These are phyloP conservation scores for Chaetomium tenue DNA, from an alignment of 495 filamentous ascomycete species.

Conservation along the genomic window DNA sequence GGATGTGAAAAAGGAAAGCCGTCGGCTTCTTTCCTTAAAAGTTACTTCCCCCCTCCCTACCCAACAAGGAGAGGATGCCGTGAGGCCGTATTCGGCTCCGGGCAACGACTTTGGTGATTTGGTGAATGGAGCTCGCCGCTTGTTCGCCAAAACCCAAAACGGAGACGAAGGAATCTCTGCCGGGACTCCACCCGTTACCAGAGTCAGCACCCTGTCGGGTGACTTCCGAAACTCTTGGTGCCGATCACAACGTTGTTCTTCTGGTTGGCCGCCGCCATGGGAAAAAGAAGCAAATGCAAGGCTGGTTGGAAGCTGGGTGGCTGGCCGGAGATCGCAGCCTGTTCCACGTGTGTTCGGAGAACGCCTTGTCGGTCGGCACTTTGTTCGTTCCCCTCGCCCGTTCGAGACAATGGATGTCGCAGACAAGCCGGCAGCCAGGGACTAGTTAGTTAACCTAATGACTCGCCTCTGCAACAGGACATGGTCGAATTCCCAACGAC, in stretches of 20 bases:
- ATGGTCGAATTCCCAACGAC: constrained; percentile 2
- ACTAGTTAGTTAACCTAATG: not conserved
- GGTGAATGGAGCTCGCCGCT: not conserved
- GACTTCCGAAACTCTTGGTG: constrained; percentile 19
- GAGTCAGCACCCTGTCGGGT: constrained; percentile 17
- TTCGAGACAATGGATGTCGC: constrained; percentile 10
- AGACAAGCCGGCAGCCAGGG: not conserved
- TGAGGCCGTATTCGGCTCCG: constrained; percentile 15
- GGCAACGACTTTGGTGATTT: not conserved
- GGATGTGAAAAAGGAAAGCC: not conserved
- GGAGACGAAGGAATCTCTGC: not conserved
- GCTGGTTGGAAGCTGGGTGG: not conserved
- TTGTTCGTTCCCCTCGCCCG: not conserved
- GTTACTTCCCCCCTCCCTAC: no score
- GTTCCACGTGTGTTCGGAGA: constrained; percentile 14
- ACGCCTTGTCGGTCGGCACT: not conserved
- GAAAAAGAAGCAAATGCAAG: not conserved
- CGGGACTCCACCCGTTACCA: not conserved
- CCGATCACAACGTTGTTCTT: constrained; percentile 10
- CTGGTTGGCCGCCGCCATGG: not conserved
- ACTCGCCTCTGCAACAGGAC: constrained; percentile 10
- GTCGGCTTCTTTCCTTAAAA: not conserved
- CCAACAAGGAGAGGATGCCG: not conserved
- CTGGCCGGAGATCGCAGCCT: not conserved
- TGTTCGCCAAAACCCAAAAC: constrained; percentile 7